Conservation (phyloP, 2,329 filamentous ascomycete species). For the Claviceps sorghi region DNA sequence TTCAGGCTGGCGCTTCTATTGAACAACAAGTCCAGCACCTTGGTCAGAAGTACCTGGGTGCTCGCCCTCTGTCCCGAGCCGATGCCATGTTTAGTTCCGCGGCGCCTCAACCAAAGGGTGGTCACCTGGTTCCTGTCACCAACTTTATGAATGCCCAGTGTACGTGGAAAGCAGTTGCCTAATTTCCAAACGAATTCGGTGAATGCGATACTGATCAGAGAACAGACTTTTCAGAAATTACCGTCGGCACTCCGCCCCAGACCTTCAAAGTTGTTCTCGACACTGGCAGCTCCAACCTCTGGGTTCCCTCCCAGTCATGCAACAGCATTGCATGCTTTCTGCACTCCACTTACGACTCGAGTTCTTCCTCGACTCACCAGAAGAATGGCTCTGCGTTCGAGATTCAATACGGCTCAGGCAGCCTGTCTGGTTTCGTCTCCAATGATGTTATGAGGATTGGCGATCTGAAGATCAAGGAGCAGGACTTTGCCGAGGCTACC, state of each 20-base stretch:
- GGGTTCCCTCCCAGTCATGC: conserved; percentile 86
- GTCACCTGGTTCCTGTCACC: conserved; percentile 75
- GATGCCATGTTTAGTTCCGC: conserved; percentile 70
- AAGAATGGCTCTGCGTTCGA: conserved; percentile 84
- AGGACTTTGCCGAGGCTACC: conserved; percentile 94
- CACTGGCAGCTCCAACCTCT: conserved; percentile 96
- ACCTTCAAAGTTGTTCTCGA: conserved; percentile 97
- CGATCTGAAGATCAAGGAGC: conserved; percentile 72
- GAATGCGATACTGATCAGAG: not conserved
- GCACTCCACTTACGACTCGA: conserved; percentile 91
- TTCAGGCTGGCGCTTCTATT: conserved; percentile 61
- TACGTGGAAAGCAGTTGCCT: conserved; percentile 32
- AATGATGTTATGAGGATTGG: conserved; percentile 77
- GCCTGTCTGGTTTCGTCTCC: conserved; percentile 85
- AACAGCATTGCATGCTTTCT: conserved; percentile 96
- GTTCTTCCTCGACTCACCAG: conserved; percentile 78
- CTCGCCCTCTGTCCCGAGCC: conserved; percentile 50
- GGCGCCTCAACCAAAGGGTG: conserved; percentile 47
- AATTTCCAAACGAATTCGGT: not conserved
- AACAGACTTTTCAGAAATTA: conserved; percentile 91
- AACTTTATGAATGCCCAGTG: conserved; percentile 99
- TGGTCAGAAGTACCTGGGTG: conserved; percentile 91
- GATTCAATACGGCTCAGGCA: conserved; percentile 91
- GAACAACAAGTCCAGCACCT: conserved; percentile 68
- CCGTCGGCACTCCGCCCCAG: conserved; percentile 82